phyloP scores from a whole-genome alignment of 345 rosid genomes.

The Populus simonii region DNA sequence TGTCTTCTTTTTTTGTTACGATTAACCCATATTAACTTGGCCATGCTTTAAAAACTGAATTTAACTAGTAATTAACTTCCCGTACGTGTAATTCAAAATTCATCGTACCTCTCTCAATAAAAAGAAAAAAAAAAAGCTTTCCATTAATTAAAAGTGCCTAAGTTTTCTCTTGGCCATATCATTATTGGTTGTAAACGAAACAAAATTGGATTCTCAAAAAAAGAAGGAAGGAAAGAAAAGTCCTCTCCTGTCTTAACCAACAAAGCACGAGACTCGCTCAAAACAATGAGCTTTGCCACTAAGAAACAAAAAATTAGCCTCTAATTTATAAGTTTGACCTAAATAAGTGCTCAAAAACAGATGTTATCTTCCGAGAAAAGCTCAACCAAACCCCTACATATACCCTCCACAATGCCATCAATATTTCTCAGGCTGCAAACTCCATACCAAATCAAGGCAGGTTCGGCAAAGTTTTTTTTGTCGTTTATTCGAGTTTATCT shows the following conservation, averaged over 20 bases:
- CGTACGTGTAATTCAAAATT: too few species aligned
- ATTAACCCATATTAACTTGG: too few species aligned
- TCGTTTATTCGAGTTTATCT: background rate
- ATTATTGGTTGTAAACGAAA: too few species aligned
- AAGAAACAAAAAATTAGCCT: background rate
- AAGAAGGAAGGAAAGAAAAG: too few species aligned
- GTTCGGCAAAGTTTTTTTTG: conserved; percentile 11
- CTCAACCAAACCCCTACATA: background rate
- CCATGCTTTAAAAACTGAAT: too few species aligned
- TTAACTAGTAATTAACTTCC: too few species aligned
- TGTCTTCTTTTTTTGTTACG: too few species aligned
- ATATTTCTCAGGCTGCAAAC: conserved; percentile 10
- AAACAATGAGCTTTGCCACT: background rate
- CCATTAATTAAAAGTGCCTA: background rate
- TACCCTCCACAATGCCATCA: background rate
- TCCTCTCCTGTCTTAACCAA: background rate
- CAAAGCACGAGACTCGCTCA: conserved; percentile 11
- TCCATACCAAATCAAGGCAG: conserved; percentile 3
- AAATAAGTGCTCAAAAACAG: background rate
- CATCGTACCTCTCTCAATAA: too few species aligned
- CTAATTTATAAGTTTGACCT: background rate
- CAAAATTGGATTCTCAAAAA: too few species aligned
- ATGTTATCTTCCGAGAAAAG: background rate
- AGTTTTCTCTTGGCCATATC: background rate
- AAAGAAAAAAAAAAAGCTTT: too few species aligned